phyloP scores from a whole-genome alignment of 306 rosid genomes.

The Fagus crenata region DNA sequence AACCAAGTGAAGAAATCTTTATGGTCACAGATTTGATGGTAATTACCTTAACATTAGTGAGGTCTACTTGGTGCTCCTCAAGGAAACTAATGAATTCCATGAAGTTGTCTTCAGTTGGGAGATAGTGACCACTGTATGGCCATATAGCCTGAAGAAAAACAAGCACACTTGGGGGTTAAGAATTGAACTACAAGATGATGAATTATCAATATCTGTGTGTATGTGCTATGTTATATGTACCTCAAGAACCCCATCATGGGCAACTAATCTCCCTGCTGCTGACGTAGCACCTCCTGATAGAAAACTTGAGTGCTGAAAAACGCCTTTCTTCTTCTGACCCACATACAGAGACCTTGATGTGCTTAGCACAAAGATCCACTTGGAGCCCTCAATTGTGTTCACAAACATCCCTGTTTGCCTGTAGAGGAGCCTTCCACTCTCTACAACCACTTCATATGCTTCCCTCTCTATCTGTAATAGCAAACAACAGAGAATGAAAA shows the following conservation, averaged over 20 bases:
- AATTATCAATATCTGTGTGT: neutral
- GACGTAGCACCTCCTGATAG: conserved; percentile 51
- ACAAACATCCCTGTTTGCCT: conserved; percentile 32
- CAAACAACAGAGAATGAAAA: conserved; percentile 12
- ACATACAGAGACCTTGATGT: conserved; percentile 47
- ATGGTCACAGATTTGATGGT: neutral
- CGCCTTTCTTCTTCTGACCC: conserved; percentile 54
- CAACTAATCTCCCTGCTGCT: conserved; percentile 51
- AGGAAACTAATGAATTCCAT: conserved; percentile 46
- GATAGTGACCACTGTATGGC: conserved; percentile 58
- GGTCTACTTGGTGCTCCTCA: conserved; percentile 39
- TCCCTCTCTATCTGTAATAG: conserved; percentile 43
- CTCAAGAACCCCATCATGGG: conserved; percentile 41
- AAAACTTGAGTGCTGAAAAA: conserved; percentile 54
- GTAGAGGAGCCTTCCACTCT: conserved; percentile 36
- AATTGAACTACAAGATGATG: neutral
- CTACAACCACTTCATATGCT: conserved; percentile 43
- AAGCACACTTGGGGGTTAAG: neutral
- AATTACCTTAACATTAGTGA: conserved; percentile 44
- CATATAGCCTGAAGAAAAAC: conserved; percentile 45
- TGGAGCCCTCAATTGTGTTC: conserved; percentile 44
- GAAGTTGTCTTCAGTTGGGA: conserved; percentile 55
- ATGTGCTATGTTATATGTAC: conserved; percentile 16
- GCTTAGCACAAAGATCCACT: conserved; percentile 61
- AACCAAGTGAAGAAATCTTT: no score